Base-by-base conservation (phyloP, 2,329 filamentous ascomycete species). In the Ophiostoma ips region DNA sequence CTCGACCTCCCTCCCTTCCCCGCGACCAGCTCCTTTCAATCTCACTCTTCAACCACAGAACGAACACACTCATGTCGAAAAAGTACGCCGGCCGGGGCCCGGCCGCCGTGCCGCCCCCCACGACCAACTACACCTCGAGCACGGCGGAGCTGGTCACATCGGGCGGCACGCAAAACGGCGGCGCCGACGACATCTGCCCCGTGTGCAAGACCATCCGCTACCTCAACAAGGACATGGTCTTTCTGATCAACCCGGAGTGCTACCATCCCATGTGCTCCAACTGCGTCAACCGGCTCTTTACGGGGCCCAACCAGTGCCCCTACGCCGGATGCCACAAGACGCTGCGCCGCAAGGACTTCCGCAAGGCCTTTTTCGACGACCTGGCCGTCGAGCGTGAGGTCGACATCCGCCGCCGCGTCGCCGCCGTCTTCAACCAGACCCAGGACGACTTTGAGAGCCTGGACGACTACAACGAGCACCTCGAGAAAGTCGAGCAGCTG, bases 221-320 rank as follows among this genome's bases (percentile, higher is more conserved):
- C 71, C 83, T 96, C 61, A 95, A 95, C 71, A 82, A 81, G 54
- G 83, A 88, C 69, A 89, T 98, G 77, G 77, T 83, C 56, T 96
- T 98, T 69, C 84, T 92, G 59, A 89, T 98, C 70, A 95, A 96
- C 65, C 87, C 90, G 9, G 88, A 94, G 72, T 98, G 92, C 76
- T 98, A 98, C 72, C 92, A 98, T 73, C 87, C 87, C 58, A 96
- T 98, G 87, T 98, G 92, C 72, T 84, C 87, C 64, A 89, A 86
- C 51, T 98, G 92, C 70, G 89, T 96, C 38, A 85, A 90, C 66
- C 84, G 90, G 50, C 86, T 96, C 59, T 98, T 96, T 74, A 84
- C 84, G 34, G 92, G 92, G 0, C 92, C 92, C 1, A 87, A 88
- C 50, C 85, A 88, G 54, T 98, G 94, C 63, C 92, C 92, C 1